Evolutionary conservation across 306 rosid species (phyloP), one percentile per base, ranked within the genome.

Genomic region (Trifolium dubium): DNA sequence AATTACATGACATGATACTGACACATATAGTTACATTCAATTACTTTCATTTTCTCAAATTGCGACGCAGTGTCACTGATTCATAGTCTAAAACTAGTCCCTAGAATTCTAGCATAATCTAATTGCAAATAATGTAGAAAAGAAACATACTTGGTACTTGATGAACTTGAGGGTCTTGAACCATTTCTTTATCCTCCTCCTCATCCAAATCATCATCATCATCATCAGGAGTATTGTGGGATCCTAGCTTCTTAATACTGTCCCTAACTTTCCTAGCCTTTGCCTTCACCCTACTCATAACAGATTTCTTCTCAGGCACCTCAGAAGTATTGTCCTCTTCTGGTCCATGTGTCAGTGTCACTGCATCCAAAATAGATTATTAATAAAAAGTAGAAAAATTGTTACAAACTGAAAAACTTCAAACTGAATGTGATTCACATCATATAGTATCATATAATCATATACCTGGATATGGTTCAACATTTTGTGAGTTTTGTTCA

Each of bases 261-360:
- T 87, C 81, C 83, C 69, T 88, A 1, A 93, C 78, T 85, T 88
- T 91, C 86, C 69, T 93, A 7, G 96, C 97, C 85, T 75, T 91
- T 0, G 81, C 90, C 89, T 84, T 91, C 6, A 88, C 89, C 79
- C 66, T 91, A 51, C n/a, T 77, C 76, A 94, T 1, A 40, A 88
- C 85, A 18, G 97, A 91, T 67, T 55, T 85, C 85, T 84, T 87
- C 81, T 86, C 96, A 46, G 19, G 72, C 60, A 1, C 23, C 23
- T 78, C 92, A 63, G 53, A 75, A 82, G 6, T 2, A 56, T 67
- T 59, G 0, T 81, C 71, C 49, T 81, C 86, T 4, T 83, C 88
- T 58, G 37, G 88, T 43, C 74, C 87, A 72, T 81, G 72, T 19
- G 12, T 78, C 61, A 60, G 50, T 12, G 50, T 74, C 50, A 43